Evolutionary conservation across 805 yeast species (phyloP).

Genomic region (Candida tallmaniae): DNA sequence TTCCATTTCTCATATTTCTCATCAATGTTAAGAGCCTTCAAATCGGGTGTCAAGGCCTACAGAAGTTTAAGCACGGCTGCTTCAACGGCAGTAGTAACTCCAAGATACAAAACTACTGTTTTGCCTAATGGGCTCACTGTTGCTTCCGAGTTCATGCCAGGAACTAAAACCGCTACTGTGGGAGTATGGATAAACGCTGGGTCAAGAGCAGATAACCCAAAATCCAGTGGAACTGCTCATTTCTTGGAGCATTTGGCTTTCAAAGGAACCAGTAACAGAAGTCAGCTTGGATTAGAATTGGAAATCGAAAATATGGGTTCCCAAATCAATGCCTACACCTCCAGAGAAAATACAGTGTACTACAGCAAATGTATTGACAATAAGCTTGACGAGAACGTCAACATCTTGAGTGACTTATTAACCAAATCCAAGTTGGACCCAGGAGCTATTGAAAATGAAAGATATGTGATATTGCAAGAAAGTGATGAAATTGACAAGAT

Average conservation of each 20-base stretch:
- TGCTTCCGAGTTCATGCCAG: slow-evolving; percentile 85
- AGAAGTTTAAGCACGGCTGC: slow-evolving; percentile 5
- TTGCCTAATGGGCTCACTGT: slow-evolving; percentile 91
- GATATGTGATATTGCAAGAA: slow-evolving; percentile 94
- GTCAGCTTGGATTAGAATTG: slow-evolving; percentile 79
- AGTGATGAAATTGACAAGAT: slow-evolving; percentile 96
- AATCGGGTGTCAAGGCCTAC: background rate
- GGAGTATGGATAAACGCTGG: slow-evolving; percentile 99
- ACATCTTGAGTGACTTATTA: slow-evolving; percentile 83
- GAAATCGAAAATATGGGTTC: slow-evolving; percentile 97
- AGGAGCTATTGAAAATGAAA: slow-evolving; percentile 86
- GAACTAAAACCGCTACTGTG: slow-evolving; percentile 90
- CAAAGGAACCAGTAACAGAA: slow-evolving; percentile 82
- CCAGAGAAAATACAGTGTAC: slow-evolving; percentile 95
- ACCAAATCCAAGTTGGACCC: slow-evolving; percentile 81
- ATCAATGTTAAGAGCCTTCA: background rate
- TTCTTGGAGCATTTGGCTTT: slow-evolving; percentile 95
- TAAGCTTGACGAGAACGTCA: slow-evolving; percentile 83
- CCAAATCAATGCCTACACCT: slow-evolving; percentile 97
- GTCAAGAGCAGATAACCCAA: slow-evolving; percentile 87
- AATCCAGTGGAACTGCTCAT: slow-evolving; percentile 93
- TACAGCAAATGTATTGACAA: slow-evolving; percentile 81
- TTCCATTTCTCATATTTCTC: too few relatives aligned
- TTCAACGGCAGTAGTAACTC: slow-evolving; percentile 14
- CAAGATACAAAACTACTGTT: slow-evolving; percentile 54